phyloP scores from a whole-genome alignment of 176 grass and related monocot genomes.

The Alopecurus myosuroides region DNA sequence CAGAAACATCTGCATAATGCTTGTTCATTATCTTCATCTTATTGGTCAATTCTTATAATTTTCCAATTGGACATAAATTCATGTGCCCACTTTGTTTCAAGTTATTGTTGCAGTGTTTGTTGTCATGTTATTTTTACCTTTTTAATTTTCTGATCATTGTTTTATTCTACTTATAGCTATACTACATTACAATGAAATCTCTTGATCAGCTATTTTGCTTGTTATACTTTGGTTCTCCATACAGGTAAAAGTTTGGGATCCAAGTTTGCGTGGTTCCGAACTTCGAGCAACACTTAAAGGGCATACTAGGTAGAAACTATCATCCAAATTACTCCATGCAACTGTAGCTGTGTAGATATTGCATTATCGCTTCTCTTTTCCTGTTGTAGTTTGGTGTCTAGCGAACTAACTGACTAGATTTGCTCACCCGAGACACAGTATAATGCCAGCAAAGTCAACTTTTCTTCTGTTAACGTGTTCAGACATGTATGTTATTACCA shows the following conservation, averaged over 20 bases:
- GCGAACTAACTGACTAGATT: not conserved
- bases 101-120: not conserved
- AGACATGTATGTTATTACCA: not conserved
- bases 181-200: constrained; percentile 16
- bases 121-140: constrained; percentile 22
- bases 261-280: constrained; percentile 97
- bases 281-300: constrained; percentile 96
- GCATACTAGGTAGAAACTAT: constrained; percentile 65
- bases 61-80: constrained; percentile 7
- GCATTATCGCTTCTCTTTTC: not conserved
- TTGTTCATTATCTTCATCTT: constrained; percentile 20
- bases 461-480: constrained; percentile 5
- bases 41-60: not conserved
- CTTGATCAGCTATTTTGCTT: not conserved
- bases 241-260: constrained; percentile 99
- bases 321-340: not conserved
- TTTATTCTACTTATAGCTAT: constrained; percentile 25
- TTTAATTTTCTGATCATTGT: not conserved
- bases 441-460: constrained; percentile 1
- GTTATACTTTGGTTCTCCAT: constrained; percentile 15
- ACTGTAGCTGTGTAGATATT: constrained; percentile 6
- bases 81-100: constrained; percentile 1
- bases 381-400: not conserved
- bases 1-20: not conserved
- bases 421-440: not conserved